A percentile compares a stretch with the other conserved stretches of the same genome.
phyloP scores from a whole-genome alignment of 495 filamentous ascomycete species.

The Tuber umbilicatum region DNA sequence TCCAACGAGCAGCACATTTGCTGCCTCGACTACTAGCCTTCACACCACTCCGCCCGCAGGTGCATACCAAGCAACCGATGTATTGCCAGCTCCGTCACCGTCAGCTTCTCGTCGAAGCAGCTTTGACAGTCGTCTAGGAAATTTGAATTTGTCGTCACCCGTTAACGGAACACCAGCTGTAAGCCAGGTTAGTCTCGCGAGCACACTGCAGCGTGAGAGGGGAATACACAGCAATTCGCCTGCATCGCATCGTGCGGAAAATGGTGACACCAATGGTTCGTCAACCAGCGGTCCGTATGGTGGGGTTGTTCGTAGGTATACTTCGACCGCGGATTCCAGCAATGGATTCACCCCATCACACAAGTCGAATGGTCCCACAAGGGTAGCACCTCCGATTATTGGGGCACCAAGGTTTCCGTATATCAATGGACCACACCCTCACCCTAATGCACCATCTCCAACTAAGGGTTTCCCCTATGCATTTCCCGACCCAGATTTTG shows the following conservation, averaged over 20 bases:
- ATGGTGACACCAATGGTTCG: constrained; percentile 32
- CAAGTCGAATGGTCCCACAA: constrained; percentile 13
- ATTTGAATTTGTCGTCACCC: constrained; percentile 39
- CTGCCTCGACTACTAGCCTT: constrained; percentile 39
- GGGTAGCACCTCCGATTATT: constrained; percentile 39
- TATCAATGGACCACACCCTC: constrained; percentile 31
- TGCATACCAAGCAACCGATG: constrained; percentile 25
- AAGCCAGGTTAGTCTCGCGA: constrained; percentile 41
- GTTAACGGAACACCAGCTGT: constrained; percentile 39
- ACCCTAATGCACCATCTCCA: constrained; percentile 41
- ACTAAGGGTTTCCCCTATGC: constrained; percentile 42
- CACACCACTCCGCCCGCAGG: constrained; percentile 35
- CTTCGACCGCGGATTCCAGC: not conserved
- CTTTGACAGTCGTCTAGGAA: constrained; percentile 39
- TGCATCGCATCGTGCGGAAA: constrained; percentile 33
- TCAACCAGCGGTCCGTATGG: constrained; percentile 19
- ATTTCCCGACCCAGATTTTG: constrained; percentile 42
- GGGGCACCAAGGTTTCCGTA: constrained; percentile 39
- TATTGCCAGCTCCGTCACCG: constrained; percentile 40
- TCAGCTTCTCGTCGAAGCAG: constrained; percentile 42
- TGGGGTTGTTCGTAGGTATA: constrained; percentile 11
- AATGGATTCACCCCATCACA: not conserved
- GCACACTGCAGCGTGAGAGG: constrained; percentile 40
- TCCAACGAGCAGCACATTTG: constrained; percentile 36
- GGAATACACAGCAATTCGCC: constrained; percentile 41